These are phyloP conservation scores for Helotiales sp. DNA, from an alignment of 2,329 filamentous ascomycete species.

Conservation along the genomic window DNA sequence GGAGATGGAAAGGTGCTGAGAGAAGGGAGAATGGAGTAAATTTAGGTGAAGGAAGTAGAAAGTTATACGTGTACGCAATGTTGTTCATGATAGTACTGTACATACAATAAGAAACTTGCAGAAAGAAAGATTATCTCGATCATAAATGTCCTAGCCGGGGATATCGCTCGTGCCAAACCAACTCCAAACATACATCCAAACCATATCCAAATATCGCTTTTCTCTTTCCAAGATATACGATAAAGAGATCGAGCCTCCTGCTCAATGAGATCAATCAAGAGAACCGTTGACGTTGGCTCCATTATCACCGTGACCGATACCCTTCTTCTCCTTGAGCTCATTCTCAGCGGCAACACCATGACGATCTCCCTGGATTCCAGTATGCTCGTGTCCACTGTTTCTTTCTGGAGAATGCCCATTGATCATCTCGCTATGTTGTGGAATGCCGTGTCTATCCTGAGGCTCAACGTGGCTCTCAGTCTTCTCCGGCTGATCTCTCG, in stretches of 20 bases:
- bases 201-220: background rate
- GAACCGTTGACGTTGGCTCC: background rate
- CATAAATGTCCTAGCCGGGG: background rate
- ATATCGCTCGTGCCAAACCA: background rate
- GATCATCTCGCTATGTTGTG: constrained; percentile 66
- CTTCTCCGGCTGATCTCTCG: constrained; percentile 59
- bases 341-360: constrained; percentile 52
- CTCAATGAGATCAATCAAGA: background rate
- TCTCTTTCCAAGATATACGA: background rate
- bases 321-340: constrained; percentile 27
- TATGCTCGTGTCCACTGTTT: constrained; percentile 39
- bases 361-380: constrained; percentile 50
- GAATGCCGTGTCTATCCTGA: constrained; percentile 71
- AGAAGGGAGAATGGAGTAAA: background rate
- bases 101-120: background rate
- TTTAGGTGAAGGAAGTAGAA: background rate
- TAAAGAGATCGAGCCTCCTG: background rate
- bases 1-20: background rate
- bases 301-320: background rate
- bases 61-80: background rate
- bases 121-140: background rate
- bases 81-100: background rate
- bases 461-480: constrained; percentile 55
- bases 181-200: background rate
- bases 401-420: constrained; percentile 51